A percentile compares a stretch with the other conserved stretches of the same genome.
These are phyloP conservation scores for Gnomoniopsis smithogilvyi DNA, from an alignment of 2,329 filamentous ascomycete genomes.

Conservation along the genomic window DNA sequence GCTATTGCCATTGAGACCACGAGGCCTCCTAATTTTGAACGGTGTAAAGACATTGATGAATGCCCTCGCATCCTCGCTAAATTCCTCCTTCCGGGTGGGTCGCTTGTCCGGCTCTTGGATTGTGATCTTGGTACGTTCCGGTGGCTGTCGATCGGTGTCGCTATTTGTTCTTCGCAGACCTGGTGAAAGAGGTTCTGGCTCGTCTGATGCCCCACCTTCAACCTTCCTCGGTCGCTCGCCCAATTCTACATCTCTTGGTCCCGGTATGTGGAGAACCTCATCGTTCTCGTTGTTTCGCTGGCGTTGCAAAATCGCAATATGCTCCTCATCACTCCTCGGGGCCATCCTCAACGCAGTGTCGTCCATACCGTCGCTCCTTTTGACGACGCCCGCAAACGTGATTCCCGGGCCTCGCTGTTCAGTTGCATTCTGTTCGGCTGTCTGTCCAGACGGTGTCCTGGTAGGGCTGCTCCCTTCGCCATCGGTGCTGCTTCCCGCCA, in stretches of 20 bases:
- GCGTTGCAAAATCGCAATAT: constrained; percentile 83
- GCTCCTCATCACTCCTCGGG: constrained; percentile 65
- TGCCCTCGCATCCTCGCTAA: constrained; percentile 41
- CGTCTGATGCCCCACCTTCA: constrained; percentile 31
- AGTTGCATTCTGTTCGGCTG: constrained; percentile 12
- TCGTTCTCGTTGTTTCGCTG: constrained; percentile 73
- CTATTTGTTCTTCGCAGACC: not conserved
- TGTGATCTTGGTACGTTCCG: constrained; percentile 44
- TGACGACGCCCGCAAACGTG: constrained; percentile 66
- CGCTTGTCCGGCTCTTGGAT: constrained; percentile 61
- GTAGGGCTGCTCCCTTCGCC: constrained; percentile 6
- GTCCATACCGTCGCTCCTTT: constrained; percentile 53
- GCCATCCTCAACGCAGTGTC: constrained; percentile 44
- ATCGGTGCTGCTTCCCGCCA: constrained; percentile 21
- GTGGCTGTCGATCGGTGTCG: constrained; percentile 22
- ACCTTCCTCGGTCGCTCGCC: constrained; percentile 67
- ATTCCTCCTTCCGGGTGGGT: constrained; percentile 36
- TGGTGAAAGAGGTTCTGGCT: constrained; percentile 24
- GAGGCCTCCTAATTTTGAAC: constrained; percentile 20
- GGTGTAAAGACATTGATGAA: constrained; percentile 31
- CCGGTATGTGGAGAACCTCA: constrained; percentile 80
- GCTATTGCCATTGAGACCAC: constrained; percentile 33
- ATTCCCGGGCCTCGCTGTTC: constrained; percentile 45
- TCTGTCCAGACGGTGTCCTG: constrained; percentile 9
- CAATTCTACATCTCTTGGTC: constrained; percentile 83